These are phyloP conservation scores for Citrullus colocynthis DNA, from an alignment of 306 rosid genomes.

Conservation along the genomic window DNA sequence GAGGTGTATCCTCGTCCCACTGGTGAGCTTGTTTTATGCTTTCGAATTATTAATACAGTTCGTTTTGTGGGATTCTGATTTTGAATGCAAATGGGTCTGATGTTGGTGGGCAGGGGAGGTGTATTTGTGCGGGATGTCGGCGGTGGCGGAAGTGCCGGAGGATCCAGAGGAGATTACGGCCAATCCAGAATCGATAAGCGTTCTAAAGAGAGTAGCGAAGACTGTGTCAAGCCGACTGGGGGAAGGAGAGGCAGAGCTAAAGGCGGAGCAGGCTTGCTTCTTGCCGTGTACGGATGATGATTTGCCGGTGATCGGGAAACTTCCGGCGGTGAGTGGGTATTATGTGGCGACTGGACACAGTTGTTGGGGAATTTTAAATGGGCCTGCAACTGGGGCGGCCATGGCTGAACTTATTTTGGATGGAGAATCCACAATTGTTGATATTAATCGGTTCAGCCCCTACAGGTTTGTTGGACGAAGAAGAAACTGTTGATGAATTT, in stretches of 20 bases:
- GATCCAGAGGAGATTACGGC: slow-evolving; percentile 50
- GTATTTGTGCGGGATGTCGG: slow-evolving; percentile 73
- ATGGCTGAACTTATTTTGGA: slow-evolving; percentile 70
- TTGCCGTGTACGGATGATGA: slow-evolving; percentile 69
- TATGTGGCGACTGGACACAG: slow-evolving; percentile 83
- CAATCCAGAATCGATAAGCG: slow-evolving; percentile 35
- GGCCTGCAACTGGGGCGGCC: slow-evolving; percentile 89
- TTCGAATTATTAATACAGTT: neutral
- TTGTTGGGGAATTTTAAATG: slow-evolving; percentile 92
- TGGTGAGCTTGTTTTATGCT: slow-evolving; percentile 26
- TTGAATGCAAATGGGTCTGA: neutral
- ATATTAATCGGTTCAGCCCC: slow-evolving; percentile 57
- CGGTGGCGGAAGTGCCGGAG: slow-evolving; percentile 63
- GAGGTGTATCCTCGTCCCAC: slow-evolving; percentile 94
- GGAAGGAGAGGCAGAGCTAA: slow-evolving; percentile 52
- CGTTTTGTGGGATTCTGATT: neutral
- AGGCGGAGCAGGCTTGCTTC: slow-evolving; percentile 82
- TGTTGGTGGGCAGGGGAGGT: slow-evolving; percentile 62
- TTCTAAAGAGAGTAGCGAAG: slow-evolving; percentile 62
- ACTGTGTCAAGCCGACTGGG: slow-evolving; percentile 63
- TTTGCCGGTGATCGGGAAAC: slow-evolving; percentile 60
- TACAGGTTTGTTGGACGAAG: slow-evolving; percentile 35
- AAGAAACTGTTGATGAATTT: neutral
- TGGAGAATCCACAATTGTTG: slow-evolving; percentile 57
- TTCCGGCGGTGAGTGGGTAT: slow-evolving; percentile 51